These are phyloP conservation scores for Hirschioporus abietinus DNA, from an alignment of 768 basidiomycete species.

Conservation along the genomic window DNA sequence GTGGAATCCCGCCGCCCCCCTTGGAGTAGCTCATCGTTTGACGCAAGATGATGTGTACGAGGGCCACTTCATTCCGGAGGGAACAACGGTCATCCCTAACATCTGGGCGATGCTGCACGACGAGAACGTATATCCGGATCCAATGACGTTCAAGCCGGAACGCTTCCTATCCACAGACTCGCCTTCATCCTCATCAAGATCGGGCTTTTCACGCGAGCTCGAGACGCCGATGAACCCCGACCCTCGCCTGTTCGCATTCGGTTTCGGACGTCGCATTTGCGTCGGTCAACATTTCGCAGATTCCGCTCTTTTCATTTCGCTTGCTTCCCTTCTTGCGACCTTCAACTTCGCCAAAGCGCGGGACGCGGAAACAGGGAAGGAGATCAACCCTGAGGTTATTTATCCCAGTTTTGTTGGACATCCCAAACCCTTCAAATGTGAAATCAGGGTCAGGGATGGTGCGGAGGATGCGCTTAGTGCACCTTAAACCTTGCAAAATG, in stretches of 20 bases:
- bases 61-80: slow-evolving; percentile 27
- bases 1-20: slow-evolving; percentile 9
- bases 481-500: not conserved
- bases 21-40: slow-evolving; percentile 28
- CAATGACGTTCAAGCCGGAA: slow-evolving; percentile 14
- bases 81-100: not conserved
- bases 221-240: slow-evolving; percentile 7
- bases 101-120: slow-evolving; percentile 20
- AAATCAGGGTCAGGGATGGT: not conserved
- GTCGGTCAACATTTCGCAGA: slow-evolving; percentile 20
- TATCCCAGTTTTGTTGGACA: not conserved
- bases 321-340: slow-evolving; percentile 16
- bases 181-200: not conserved
- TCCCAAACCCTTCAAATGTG: not conserved
- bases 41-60: slow-evolving; percentile 27
- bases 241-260: slow-evolving; percentile 17
- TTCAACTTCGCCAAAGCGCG: slow-evolving; percentile 12
- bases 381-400: not conserved
- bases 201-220: not conserved
- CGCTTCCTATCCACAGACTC: slow-evolving; percentile 13
- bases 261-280: slow-evolving; percentile 22
- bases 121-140: slow-evolving; percentile 15
- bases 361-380: slow-evolving; percentile 5
- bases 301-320: slow-evolving; percentile 15
- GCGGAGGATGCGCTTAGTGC: not conserved